Percentiles rank a stretch among this genome's conserved stretches.
phyloP scores from a whole-genome alignment of 2,329 filamentous ascomycete genomes.

The Penicillium frequentans region DNA sequence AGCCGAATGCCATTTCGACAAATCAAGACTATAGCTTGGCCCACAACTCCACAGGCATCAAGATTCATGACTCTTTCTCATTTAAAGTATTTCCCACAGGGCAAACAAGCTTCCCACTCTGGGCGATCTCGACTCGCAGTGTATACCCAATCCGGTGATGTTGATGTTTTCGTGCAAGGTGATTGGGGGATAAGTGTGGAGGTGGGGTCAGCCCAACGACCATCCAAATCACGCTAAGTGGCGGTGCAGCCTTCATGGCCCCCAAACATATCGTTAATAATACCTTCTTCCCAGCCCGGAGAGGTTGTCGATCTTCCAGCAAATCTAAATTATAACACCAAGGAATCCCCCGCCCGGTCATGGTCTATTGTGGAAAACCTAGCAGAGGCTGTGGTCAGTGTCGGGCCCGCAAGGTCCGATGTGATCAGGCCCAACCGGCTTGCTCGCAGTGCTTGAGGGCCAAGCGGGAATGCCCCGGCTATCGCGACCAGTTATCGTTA shows the following conservation, averaged over 20 bases:
- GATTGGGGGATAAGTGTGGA: background rate
- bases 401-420: constrained; percentile 48
- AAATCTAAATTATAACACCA: background rate
- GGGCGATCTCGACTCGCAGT: background rate
- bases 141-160: background rate
- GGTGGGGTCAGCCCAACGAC: background rate
- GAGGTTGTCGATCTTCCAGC: background rate
- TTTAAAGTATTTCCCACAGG: background rate
- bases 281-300: background rate
- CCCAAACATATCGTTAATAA: background rate
- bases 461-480: constrained; percentile 62
- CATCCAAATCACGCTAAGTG: background rate
- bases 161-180: background rate
- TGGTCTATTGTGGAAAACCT: constrained; percentile 46
- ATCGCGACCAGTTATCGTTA: constrained; percentile 63
- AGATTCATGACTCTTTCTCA: background rate
- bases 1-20: no score
- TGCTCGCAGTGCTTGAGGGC: constrained; percentile 64
- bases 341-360: constrained; percentile 11
- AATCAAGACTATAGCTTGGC: background rate
- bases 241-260: background rate
- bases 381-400: constrained; percentile 48
- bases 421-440: constrained; percentile 60
- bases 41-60: background rate
- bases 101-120: background rate